A percentile compares a stretch with the other conserved stretches of the same genome.
Evolutionary conservation across 2,329 filamentous ascomycete species (phyloP).

Genomic region (Xylariomycetidae sp.): DNA sequence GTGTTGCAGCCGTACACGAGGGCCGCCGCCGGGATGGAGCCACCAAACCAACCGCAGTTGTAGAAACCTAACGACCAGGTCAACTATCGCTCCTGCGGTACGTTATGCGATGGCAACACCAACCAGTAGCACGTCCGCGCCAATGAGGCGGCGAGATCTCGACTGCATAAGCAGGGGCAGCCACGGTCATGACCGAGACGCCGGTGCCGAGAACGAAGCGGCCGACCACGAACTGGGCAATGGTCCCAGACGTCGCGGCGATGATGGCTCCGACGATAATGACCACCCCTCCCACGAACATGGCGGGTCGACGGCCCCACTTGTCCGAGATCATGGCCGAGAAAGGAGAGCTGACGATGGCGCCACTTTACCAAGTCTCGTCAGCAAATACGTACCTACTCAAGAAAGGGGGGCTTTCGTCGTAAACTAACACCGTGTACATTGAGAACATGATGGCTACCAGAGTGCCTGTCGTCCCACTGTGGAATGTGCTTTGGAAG

Average conservation of each 20-base stretch:
- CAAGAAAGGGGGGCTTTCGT: background rate
- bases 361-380: constrained; percentile 28
- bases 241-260: constrained; percentile 29
- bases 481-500: constrained; percentile 35
- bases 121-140: constrained; percentile 41
- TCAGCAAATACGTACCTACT: constrained; percentile 2
- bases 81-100: no score
- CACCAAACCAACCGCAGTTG: constrained; percentile 49
- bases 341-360: constrained; percentile 33
- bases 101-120: constrained; percentile 3
- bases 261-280: constrained; percentile 41
- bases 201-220: constrained; percentile 41
- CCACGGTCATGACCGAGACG: constrained; percentile 42
- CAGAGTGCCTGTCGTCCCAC: constrained; percentile 29
- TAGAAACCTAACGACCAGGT: constrained; percentile 33
- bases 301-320: constrained; percentile 37
- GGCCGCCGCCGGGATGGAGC: constrained; percentile 42
- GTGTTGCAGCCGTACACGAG: constrained; percentile 42
- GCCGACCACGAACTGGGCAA: constrained; percentile 38
- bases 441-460: constrained; percentile 40
- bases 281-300: constrained; percentile 37
- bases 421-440: constrained; percentile 39
- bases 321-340: constrained; percentile 39
- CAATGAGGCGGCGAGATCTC: constrained; percentile 44
- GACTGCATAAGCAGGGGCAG: constrained; percentile 41